Base-by-base conservation (phyloP, 176 grass and related monocot genomes). In the Areca catechu region DNA sequence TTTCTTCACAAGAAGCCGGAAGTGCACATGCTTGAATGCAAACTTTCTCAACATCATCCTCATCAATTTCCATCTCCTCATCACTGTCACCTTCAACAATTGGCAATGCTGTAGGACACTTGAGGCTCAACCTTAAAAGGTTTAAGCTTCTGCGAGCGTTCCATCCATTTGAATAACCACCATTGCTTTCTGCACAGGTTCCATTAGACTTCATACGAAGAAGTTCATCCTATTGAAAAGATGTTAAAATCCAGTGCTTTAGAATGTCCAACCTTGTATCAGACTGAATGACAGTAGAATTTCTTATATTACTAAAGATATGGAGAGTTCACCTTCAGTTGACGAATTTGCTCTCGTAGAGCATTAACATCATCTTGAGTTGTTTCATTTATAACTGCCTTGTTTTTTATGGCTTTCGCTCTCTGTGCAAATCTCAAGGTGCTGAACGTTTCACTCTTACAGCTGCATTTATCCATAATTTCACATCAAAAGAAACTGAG, bases 11-110 rank as follows among this genome's bases (percentile, higher is more conserved):
- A 60, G 67, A 69, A 74, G 56, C 67, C 53, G 56, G 71, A 74
- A 24, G 56, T 47, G 58, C 55, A 53, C 23, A 65, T 60, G 71
- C 77, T 53, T 72, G 74, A 79, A 61, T 63, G 22, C 15, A 65
- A 52, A 78, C 83, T 57, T 74, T 88, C 78, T 98, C 93, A 59
- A 83, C 73, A 60, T 88, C 93, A 72, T 80, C 82, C 60, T 98
- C 93, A 78, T 88, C 93, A 65, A 98, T 92, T 68, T 98, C 93
- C 93, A 98, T 98, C 75, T 98, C 93, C 25, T 88, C 93, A 23
- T 98, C 87, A 22, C 65, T 88, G 20, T 98, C 93, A 72, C 92
- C 93, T 75, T 88, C 88, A 68, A 92, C 76, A 61, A 66, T 54
- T 25, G 83, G 78, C 50, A 98, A 84, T 54, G 79, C 70, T 58